phyloP scores from a whole-genome alignment of 345 rosid genomes.

The Eucalyptus virginea region DNA sequence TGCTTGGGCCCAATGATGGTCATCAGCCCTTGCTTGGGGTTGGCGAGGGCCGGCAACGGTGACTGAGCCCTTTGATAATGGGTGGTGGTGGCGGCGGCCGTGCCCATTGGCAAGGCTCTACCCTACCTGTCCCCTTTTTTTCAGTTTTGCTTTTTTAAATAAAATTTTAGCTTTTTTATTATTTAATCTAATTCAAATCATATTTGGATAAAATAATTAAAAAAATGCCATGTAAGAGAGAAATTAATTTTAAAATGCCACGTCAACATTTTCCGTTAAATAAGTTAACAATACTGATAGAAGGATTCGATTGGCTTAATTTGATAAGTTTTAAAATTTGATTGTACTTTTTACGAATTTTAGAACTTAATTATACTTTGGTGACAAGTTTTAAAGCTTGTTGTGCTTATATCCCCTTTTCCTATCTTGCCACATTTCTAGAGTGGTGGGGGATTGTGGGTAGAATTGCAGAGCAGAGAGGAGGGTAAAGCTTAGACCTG shows the following conservation, averaged over 20 bases:
- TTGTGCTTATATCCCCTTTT: fast-evolving
- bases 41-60: fast-evolving
- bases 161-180: no score
- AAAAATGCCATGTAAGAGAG: no score
- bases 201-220: fast-evolving
- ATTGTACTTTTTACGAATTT: fast-evolving
- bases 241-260: fast-evolving
- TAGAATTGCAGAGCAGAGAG: background rate
- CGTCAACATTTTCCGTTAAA: fast-evolving
- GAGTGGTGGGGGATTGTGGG: background rate
- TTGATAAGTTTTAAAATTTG: no score
- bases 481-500: background rate
- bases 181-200: no score
- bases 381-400: fast-evolving
- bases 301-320: fast-evolving
- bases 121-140: no score
- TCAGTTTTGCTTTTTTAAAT: no score
- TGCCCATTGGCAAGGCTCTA: no score
- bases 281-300: fast-evolving
- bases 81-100: fast-evolving
- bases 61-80: fast-evolving
- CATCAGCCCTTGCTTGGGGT: fast-evolving
- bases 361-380: fast-evolving
- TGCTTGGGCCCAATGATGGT: no score
- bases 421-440: background rate